These are phyloP conservation scores for Mycena kentingensis DNA, from an alignment of 768 basidiomycete species.

Conservation along the genomic window DNA sequence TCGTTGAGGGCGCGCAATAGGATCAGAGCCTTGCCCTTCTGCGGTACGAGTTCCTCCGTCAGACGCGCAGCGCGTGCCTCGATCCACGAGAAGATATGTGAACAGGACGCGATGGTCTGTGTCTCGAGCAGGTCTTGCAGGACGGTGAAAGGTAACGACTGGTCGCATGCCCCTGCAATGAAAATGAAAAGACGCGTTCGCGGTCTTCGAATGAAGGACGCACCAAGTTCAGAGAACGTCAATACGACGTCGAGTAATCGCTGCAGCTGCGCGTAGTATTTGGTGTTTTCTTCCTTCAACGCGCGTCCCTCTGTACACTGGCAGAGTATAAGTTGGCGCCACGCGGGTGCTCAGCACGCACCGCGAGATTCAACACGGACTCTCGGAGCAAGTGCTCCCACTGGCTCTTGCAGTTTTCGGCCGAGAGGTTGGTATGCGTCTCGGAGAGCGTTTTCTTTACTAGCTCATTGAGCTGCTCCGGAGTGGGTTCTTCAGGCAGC, in stretches of 20 bases:
- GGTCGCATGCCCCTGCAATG: slow-evolving; percentile 71
- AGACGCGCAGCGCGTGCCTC: slow-evolving; percentile 70
- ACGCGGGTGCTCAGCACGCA: slow-evolving; percentile 37
- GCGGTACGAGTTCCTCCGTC: slow-evolving; percentile 77
- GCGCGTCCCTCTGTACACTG: slow-evolving; percentile 72
- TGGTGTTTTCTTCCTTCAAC: slow-evolving; percentile 48
- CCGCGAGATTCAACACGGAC: slow-evolving; percentile 73
- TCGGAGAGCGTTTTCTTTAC: slow-evolving; percentile 49
- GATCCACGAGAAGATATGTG: slow-evolving; percentile 87
- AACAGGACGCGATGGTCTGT: slow-evolving; percentile 83
- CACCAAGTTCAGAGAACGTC: slow-evolving; percentile 77
- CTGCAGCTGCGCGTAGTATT: slow-evolving; percentile 63
- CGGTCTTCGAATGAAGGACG: slow-evolving; percentile 24
- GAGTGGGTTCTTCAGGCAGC: slow-evolving; percentile 54
- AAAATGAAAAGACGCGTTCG: background rate
- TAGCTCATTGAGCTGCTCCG: slow-evolving; percentile 48
- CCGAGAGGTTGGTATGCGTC: slow-evolving; percentile 42
- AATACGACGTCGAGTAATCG: slow-evolving; percentile 73
- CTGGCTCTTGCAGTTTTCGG: slow-evolving; percentile 65
- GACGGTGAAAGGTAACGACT: slow-evolving; percentile 68
- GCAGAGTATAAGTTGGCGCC: background rate
- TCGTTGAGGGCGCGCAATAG: slow-evolving; percentile 87
- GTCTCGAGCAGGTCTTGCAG: slow-evolving; percentile 84
- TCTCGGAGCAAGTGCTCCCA: slow-evolving; percentile 77
- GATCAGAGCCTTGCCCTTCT: slow-evolving; percentile 86